Percentiles rank a stretch among this genome's conserved stretches.
Conservation (phyloP, 2,329 filamentous ascomycete genomes). For the Monosporascus sp. region DNA sequence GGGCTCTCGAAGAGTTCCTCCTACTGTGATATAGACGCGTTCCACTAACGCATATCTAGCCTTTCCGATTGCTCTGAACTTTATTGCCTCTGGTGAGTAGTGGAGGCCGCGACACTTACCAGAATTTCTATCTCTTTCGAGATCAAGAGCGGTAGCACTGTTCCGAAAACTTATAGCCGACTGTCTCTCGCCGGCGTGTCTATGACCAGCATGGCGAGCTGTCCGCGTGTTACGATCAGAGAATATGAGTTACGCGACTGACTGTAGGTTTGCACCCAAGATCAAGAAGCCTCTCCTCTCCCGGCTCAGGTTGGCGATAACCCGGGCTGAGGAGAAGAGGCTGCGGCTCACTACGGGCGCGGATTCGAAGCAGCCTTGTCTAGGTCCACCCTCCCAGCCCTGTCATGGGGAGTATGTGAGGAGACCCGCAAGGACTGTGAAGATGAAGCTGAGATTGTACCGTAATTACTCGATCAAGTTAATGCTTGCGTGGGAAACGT, state of each 20-base stretch:
- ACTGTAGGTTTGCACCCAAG: conserved; percentile 41
- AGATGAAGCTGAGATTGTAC: conserved; percentile 88
- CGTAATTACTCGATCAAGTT: conserved; percentile 97
- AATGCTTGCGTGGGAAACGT: conserved; percentile 98
- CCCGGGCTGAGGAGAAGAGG: conserved; percentile 25
- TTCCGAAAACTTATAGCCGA: conserved; percentile 2
- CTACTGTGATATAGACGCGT: neutral
- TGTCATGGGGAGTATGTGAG: conserved; percentile 12
- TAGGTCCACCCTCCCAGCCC: conserved; percentile 46
- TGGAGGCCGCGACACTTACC: conserved; percentile 25
- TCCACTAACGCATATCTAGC: conserved; percentile 45
- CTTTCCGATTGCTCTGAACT: conserved; percentile 77
- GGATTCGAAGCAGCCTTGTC: conserved; percentile 46
- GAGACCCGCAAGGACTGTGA: conserved; percentile 35
- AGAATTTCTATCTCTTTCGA: conserved; percentile 29
- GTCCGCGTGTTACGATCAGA: conserved; percentile 9
- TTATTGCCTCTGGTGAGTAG: conserved; percentile 88
- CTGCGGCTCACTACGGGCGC: conserved; percentile 84
- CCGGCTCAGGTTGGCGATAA: conserved; percentile 1
- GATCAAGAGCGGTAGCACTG: conserved; percentile 60
- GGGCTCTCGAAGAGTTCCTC: conserved; percentile 9
- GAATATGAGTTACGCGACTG: conserved; percentile 24
- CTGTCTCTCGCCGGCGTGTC: conserved; percentile 1
- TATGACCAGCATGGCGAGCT: neutral
- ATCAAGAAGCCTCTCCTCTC: conserved; percentile 29